These are phyloP conservation scores for Coprinellus aureogranulatus DNA, from an alignment of 768 basidiomycete species.

Conservation along the genomic window DNA sequence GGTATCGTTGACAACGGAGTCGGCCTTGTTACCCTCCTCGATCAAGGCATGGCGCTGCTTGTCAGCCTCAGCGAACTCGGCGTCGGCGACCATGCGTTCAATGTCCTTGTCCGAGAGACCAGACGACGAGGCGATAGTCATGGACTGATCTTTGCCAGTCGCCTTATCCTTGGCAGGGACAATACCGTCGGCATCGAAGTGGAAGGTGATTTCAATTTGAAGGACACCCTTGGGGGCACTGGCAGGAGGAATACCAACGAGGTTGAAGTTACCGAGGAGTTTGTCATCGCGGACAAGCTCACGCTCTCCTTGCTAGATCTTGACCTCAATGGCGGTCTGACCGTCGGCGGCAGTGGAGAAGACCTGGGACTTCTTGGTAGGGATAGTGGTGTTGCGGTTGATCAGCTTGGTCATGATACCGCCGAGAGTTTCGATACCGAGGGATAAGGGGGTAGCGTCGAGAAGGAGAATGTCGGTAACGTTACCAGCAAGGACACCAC, in stretches of 20 bases:
- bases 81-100: constrained; percentile 94
- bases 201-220: constrained; percentile 96
- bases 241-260: constrained; percentile 95
- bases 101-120: constrained; percentile 97
- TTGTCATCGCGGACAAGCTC: constrained; percentile 99
- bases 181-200: constrained; percentile 96
- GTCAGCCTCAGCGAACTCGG: constrained; percentile 91
- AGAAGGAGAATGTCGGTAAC: constrained; percentile 96
- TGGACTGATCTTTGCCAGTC: constrained; percentile 91
- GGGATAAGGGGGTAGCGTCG: constrained; percentile 86
- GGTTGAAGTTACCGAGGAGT: constrained; percentile 96
- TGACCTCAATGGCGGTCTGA: constrained; percentile 95
- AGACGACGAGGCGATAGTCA: constrained; percentile 92
- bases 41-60: constrained; percentile 80
- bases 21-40: constrained; percentile 84
- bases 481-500: constrained; percentile 95
- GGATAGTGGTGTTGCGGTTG: constrained; percentile 97
- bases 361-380: constrained; percentile 97
- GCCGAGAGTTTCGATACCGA: constrained; percentile 97
- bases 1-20: constrained; percentile 94
- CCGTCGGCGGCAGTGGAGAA: constrained; percentile 99
- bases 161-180: constrained; percentile 95
- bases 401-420: constrained; percentile 99
- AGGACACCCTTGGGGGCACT: constrained; percentile 98
- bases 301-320: constrained; percentile 98